These are phyloP conservation scores for Parietaria judaica DNA, from an alignment of 306 rosid genomes.

Conservation along the genomic window DNA sequence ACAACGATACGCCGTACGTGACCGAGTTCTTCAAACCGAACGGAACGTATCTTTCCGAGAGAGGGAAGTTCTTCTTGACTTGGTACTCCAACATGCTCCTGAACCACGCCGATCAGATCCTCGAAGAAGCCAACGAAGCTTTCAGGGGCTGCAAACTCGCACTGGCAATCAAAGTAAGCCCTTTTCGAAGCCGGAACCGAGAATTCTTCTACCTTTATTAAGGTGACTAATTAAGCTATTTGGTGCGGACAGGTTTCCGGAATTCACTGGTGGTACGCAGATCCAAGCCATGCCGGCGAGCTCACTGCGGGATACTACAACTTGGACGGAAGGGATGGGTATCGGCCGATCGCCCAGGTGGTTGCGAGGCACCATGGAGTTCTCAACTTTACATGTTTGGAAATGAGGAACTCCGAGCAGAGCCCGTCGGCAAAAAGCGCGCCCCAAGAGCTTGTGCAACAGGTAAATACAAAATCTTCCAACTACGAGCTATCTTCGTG, in stretches of 20 bases:
- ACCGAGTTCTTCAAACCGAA: slow-evolving; percentile 61
- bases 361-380: slow-evolving; percentile 61
- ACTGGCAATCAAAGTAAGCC: slow-evolving; percentile 75
- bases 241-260: slow-evolving; percentile 59
- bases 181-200: not conserved
- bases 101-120: slow-evolving; percentile 69
- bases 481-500: not conserved
- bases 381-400: slow-evolving; percentile 81
- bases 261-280: slow-evolving; percentile 91
- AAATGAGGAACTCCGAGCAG: slow-evolving; percentile 79
- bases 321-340: slow-evolving; percentile 66
- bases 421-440: slow-evolving; percentile 44
- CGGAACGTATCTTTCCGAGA: slow-evolving; percentile 57
- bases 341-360: slow-evolving; percentile 79
- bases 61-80: slow-evolving; percentile 70
- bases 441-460: slow-evolving; percentile 78
- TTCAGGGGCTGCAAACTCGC: slow-evolving; percentile 67
- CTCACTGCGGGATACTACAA: slow-evolving; percentile 89
- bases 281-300: slow-evolving; percentile 76
- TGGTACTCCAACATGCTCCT: slow-evolving; percentile 84
- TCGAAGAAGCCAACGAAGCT: slow-evolving; percentile 73
- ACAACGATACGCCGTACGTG: slow-evolving; percentile 59
- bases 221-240: no score
- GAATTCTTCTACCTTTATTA: not conserved
- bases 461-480: slow-evolving; percentile 28